Percentiles rank a stretch among this genome's conserved stretches.
phyloP scores from a whole-genome alignment of 2,329 filamentous ascomycete genomes.

The Colletotrichum simmondsii region DNA sequence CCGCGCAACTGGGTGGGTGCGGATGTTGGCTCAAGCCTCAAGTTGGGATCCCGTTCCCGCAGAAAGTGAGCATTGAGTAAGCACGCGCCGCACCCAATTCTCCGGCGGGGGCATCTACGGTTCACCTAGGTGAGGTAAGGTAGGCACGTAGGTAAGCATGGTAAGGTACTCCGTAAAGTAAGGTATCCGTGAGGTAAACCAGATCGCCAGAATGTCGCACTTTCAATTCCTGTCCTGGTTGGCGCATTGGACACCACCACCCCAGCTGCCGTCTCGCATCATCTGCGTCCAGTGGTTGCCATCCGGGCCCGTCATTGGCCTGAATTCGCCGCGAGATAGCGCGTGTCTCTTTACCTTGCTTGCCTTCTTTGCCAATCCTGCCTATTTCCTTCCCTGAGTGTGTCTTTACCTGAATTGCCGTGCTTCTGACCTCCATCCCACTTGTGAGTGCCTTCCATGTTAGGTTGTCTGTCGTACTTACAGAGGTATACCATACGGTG shows the following conservation, averaged over 20 bases:
- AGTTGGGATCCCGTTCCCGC: neutral
- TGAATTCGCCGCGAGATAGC: neutral
- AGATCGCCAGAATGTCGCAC: neutral
- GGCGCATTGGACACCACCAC: neutral
- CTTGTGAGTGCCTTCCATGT: neutral
- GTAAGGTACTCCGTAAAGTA: too few species aligned
- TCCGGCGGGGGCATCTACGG: neutral
- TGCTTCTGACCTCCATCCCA: neutral
- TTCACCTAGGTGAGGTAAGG: too few species aligned
- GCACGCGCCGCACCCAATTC: constrained; percentile 18
- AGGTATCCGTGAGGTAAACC: too few species aligned
- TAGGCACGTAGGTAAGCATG: too few species aligned
- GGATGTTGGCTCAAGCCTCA: neutral
- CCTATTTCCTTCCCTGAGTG: neutral
- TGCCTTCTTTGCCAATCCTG: constrained; percentile 5
- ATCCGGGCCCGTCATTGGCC: neutral
- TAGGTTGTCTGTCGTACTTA: neutral
- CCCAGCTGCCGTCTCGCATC: constrained; percentile 13
- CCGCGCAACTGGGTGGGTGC: neutral
- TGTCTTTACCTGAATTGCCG: neutral
- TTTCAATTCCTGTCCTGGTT: neutral
- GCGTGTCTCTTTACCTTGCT: constrained; percentile 14
- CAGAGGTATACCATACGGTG: neutral
- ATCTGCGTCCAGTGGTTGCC: constrained; percentile 8
- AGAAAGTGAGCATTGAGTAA: neutral